Conservation (phyloP, 352 stramenopile genomes). For the Globisporangium radiosum region DNA sequence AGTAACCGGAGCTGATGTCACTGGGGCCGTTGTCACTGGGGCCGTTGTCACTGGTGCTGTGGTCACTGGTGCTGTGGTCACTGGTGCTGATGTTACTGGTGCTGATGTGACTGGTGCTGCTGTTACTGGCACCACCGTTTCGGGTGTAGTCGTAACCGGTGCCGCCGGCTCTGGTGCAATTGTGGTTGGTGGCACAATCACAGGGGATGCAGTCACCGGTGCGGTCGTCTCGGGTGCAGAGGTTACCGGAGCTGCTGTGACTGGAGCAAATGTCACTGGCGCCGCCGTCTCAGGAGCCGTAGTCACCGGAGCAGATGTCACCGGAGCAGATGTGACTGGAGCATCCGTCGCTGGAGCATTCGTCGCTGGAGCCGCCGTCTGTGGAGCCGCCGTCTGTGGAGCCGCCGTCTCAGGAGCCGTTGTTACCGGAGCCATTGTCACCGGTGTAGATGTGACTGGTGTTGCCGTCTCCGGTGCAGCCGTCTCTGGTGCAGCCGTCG, state of each 20-base stretch:
- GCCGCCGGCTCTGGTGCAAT: neutral
- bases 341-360: neutral
- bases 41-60: neutral
- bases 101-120: neutral
- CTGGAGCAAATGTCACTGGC: neutral
- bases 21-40: constrained; percentile 5
- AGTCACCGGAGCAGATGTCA: neutral
- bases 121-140: constrained; percentile 3
- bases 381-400: neutral
- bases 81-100: neutral
- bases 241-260: neutral
- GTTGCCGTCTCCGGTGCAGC: neutral
- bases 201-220: neutral
- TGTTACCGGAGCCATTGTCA: neutral
- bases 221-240: neutral
- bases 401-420: neutral
- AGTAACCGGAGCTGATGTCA: constrained; percentile 6
- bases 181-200: constrained; percentile 1
- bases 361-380: neutral
- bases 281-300: neutral
- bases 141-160: neutral
- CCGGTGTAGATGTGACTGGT: neutral
- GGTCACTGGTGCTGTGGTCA: neutral
- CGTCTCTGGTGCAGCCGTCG: too few relatives aligned
- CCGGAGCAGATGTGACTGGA: neutral